Conservation (phyloP, 2,329 filamentous ascomycete species). For the Calonectria pteridis region DNA sequence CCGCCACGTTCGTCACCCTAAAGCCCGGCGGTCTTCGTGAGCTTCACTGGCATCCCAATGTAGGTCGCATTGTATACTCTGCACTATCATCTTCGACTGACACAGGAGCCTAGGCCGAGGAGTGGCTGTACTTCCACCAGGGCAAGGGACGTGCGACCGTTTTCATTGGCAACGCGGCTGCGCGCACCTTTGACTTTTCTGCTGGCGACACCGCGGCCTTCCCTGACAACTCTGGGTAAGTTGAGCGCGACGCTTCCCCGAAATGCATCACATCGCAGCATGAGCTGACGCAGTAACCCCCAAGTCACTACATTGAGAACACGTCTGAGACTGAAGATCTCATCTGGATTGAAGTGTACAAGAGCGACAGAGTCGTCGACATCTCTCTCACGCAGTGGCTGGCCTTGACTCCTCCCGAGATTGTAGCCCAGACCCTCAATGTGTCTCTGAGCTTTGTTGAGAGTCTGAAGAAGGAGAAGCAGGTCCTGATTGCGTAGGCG, state of each 20-base stretch:
- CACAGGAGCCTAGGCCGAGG: slow-evolving; percentile 64
- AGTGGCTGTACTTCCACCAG: slow-evolving; percentile 79
- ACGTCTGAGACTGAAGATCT: slow-evolving; percentile 73
- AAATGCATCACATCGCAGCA: background rate
- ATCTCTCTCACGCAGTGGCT: slow-evolving; percentile 78
- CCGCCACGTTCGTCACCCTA: slow-evolving; percentile 73
- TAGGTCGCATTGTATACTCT: slow-evolving; percentile 42
- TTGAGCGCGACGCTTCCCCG: background rate
- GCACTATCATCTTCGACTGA: background rate
- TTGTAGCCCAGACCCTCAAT: slow-evolving; percentile 72
- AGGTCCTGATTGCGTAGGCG: slow-evolving; percentile 57
- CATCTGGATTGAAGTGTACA: slow-evolving; percentile 78
- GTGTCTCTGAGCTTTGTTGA: slow-evolving; percentile 68
- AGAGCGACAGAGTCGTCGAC: slow-evolving; percentile 74
- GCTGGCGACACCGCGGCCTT: slow-evolving; percentile 78
- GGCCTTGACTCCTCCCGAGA: slow-evolving; percentile 72
- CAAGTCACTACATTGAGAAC: slow-evolving; percentile 77
- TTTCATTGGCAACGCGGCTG: slow-evolving; percentile 71
- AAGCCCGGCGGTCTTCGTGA: slow-evolving; percentile 74
- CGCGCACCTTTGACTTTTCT: slow-evolving; percentile 75
- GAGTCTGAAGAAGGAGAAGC: slow-evolving; percentile 73
- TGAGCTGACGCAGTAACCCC: background rate
- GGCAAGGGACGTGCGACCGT: slow-evolving; percentile 73
- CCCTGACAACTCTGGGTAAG: slow-evolving; percentile 71
- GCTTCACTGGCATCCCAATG: slow-evolving; percentile 78